A percentile compares a stretch with the other conserved stretches of the same genome.
phyloP scores from a whole-genome alignment of 1,284 basidiomycete species.

The Hymenochaete sp. region DNA sequence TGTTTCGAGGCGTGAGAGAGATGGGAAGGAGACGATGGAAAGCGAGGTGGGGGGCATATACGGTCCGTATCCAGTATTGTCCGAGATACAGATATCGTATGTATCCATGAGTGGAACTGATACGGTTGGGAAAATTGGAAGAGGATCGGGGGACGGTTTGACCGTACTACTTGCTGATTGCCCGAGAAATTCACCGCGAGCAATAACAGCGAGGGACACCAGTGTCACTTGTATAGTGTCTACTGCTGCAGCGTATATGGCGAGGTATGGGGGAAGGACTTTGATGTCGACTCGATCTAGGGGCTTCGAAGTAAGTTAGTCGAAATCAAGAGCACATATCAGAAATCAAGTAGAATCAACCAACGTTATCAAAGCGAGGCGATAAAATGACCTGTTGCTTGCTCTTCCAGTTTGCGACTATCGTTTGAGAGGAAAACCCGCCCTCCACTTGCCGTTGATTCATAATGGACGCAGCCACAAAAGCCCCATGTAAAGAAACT shows the following conservation, averaged over 20 bases:
- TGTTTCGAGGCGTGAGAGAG: constrained; percentile 14
- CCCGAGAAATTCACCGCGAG: constrained; percentile 8
- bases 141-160: constrained; percentile 1
- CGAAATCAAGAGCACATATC: neutral
- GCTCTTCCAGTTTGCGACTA: constrained; percentile 17
- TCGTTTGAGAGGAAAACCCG: constrained; percentile 8
- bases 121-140: constrained; percentile 9
- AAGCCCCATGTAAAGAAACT: constrained; percentile 16
- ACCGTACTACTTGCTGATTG: constrained; percentile 5
- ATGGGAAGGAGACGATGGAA: constrained; percentile 16
- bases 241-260: constrained; percentile 11
- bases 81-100: constrained; percentile 16
- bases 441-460: constrained; percentile 5
- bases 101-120: constrained; percentile 15
- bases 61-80: constrained; percentile 11
- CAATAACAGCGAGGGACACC: constrained; percentile 11
- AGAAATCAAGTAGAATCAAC: neutral
- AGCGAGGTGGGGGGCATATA: constrained; percentile 14
- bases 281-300: constrained; percentile 15
- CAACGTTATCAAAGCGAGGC: constrained; percentile 10
- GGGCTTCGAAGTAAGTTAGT: neutral
- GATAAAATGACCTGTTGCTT: constrained; percentile 12
- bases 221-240: constrained; percentile 10
- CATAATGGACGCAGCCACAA: constrained; percentile 12
- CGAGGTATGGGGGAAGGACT: constrained; percentile 12